Evolutionary conservation across 2,329 filamentous ascomycete species (phyloP), one percentile per base, ranked within the genome.

Genomic region (Fusarium tupiense): DNA sequence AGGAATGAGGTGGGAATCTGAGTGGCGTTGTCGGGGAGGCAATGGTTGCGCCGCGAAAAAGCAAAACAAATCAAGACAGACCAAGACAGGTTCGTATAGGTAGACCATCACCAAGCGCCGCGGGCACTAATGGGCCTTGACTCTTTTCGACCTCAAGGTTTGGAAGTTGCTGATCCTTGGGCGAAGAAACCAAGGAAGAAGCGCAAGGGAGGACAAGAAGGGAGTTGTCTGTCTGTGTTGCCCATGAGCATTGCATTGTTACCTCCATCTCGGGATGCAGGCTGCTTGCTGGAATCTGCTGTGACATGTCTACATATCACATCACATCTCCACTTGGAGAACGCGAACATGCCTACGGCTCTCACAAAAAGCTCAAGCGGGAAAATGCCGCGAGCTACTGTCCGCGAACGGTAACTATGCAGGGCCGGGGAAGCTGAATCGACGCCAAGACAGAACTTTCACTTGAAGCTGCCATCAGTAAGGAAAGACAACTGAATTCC

Each of bases 31-130:
- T 59, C 69, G 70, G 76, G 69, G 67, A 77, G 41, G 49, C 67
- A 71, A 68, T 77, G 72, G 76, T 75, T 67, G 69, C 73, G 77
- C 72, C 67, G 60, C 65, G 54, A 75, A 76, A 76, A 78, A 78
- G 75, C 77, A 78, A 78, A 76, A 67, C 47, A 54, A 52, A 47
- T 66, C 66, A 54, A 56, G 64, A 54, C 53, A 49, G 38, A 46
- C 60, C 66, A 46, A 46, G 43, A 46, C 49, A 44, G 56, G 26
- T 60, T 64, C 35, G 57, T 63, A 76, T 71, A 35, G 33, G 33
- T 8, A 68, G 61, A 44, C 54, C 31, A 57, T 69, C 68, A 70
- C 75, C 71, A 72, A 68, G 76, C 73, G 58, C 35, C 13, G 47
- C 40, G 67, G 66, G 67, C 73, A 69, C 62, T 44, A 64, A 66